phyloP scores from a whole-genome alignment of 2,329 filamentous ascomycete genomes.

The Tolypocladium capitatum region DNA sequence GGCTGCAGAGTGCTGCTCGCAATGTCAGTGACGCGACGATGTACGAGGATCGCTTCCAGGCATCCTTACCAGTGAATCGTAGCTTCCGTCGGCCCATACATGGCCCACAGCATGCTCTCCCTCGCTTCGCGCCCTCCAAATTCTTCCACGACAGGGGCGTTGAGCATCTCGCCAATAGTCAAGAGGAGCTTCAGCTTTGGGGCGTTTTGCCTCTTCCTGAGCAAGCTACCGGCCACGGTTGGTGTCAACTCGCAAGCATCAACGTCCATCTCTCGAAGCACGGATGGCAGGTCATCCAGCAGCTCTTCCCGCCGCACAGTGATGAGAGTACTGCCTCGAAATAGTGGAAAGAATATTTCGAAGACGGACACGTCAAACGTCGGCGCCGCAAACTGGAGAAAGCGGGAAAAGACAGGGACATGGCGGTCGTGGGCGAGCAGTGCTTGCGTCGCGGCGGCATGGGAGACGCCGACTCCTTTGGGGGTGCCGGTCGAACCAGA shows the following conservation, averaged over 20 bases:
- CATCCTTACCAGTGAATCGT: slow-evolving; percentile 61
- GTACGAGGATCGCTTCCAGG: not conserved
- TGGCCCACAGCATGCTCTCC: slow-evolving; percentile 65
- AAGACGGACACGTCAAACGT: slow-evolving; percentile 94
- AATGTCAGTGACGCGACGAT: not conserved
- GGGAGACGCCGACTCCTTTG: slow-evolving; percentile 76
- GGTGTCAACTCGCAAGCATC: slow-evolving; percentile 86
- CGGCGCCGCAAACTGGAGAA: slow-evolving; percentile 82
- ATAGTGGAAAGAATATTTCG: slow-evolving; percentile 82
- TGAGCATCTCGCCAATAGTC: slow-evolving; percentile 91
- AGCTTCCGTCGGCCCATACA: slow-evolving; percentile 91
- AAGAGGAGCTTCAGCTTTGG: slow-evolving; percentile 59
- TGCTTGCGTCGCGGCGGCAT: slow-evolving; percentile 67
- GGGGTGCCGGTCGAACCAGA: slow-evolving; percentile 81
- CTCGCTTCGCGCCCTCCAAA: slow-evolving; percentile 49
- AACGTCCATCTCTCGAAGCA: slow-evolving; percentile 51
- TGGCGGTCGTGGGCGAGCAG: slow-evolving; percentile 68
- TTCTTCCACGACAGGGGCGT: slow-evolving; percentile 58
- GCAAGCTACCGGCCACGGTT: slow-evolving; percentile 67
- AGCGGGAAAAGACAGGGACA: slow-evolving; percentile 63
- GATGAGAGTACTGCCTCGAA: slow-evolving; percentile 60
- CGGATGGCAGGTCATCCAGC: slow-evolving; percentile 59
- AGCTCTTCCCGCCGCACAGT: slow-evolving; percentile 55
- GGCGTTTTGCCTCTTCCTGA: slow-evolving; percentile 53
- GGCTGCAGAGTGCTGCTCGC: slow-evolving; percentile 52